phyloP scores from a whole-genome alignment of 768 basidiomycete species.

The Boletus eberwhitei region DNA sequence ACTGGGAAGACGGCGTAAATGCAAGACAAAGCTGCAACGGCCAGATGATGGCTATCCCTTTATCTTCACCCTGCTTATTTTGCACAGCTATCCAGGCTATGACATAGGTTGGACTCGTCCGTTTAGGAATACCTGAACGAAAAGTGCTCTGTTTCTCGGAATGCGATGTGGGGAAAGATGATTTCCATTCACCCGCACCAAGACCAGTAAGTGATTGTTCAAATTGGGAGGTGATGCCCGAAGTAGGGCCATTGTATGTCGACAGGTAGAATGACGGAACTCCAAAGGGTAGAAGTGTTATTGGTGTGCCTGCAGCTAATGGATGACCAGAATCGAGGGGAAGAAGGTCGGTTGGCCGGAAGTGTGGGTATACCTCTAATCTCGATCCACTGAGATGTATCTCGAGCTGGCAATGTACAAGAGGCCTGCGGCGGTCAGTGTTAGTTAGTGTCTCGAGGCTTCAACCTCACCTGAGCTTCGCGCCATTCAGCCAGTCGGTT shows the following conservation, averaged over 20 bases:
- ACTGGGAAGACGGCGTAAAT: constrained; percentile 37
- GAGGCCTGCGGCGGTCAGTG: constrained; percentile 41
- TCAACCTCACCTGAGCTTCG: constrained; percentile 42
- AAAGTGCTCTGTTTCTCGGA: constrained; percentile 23
- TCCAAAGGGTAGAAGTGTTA: constrained; percentile 65
- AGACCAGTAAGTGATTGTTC: constrained; percentile 58
- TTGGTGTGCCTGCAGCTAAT: constrained; percentile 58
- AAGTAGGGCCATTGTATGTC: constrained; percentile 65
- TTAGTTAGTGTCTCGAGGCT: neutral
- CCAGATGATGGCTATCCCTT: constrained; percentile 73
- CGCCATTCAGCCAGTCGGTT: constrained; percentile 57
- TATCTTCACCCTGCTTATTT: constrained; percentile 78
- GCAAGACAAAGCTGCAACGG: constrained; percentile 57
- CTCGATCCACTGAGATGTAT: constrained; percentile 44
- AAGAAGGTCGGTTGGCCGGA: constrained; percentile 56
- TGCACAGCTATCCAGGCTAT: constrained; percentile 75
- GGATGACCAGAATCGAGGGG: constrained; percentile 43
- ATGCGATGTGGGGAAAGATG: neutral
- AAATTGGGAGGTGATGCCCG: constrained; percentile 61
- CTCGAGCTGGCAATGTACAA: constrained; percentile 60
- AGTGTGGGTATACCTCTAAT: constrained; percentile 63
- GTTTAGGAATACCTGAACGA: constrained; percentile 17
- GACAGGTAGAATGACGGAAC: constrained; percentile 72
- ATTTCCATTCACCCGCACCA: constrained; percentile 55
- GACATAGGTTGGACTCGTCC: constrained; percentile 40